Base-by-base conservation (phyloP, 1,284 basidiomycete genomes). In the Taiwanofungus camphoratus region DNA sequence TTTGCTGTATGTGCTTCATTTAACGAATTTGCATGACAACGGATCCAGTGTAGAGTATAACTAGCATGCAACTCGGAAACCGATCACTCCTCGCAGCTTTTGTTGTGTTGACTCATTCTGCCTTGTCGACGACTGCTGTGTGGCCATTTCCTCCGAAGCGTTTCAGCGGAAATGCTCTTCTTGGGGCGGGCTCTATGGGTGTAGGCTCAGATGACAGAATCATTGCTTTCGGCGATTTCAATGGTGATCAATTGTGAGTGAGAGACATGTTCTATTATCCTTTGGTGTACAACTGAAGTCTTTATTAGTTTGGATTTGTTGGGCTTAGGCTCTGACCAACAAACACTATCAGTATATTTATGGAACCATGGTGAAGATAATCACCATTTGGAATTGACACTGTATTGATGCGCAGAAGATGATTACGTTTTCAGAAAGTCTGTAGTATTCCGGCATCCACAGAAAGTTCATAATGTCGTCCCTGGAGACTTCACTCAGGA, bases 401-500 rank as follows among this genome's bases (percentile, higher is more conserved):
- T 16, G 24, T 7, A 22, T 26, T 5, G 16, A 12, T 36, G 33
- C 13, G 23, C 12, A 4, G 5, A 47, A 87, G 82, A 78, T 27
- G 61, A 65, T n/a, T 92, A 87, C 55, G 50, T 55, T 0, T 92
- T 83, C 59, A 54, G 67, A 27, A 68, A 77, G 53, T 69, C 72
- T n/a, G 66, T 67, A 21, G 70, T 72, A 3, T 72, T 87, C 52
- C 69, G 63, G 41, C 84, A 86, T 62, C 59, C 76, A 3, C 55
- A 61, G 22, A 70, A 66, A 35, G 69, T 88, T 19, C 65, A 73
- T 50, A 97, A 96, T 58, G 82, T 94, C 32, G 77, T 98, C 1
- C 92, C 94, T 0, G 89, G 88, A 16, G 95, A 99, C 65, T 94
- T 88, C 60, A 89, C 93, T 22, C 88, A 92, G 59, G 87, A 94